Conservation (phyloP, 257 asterid genomes). For the Gentiana straminea region DNA sequence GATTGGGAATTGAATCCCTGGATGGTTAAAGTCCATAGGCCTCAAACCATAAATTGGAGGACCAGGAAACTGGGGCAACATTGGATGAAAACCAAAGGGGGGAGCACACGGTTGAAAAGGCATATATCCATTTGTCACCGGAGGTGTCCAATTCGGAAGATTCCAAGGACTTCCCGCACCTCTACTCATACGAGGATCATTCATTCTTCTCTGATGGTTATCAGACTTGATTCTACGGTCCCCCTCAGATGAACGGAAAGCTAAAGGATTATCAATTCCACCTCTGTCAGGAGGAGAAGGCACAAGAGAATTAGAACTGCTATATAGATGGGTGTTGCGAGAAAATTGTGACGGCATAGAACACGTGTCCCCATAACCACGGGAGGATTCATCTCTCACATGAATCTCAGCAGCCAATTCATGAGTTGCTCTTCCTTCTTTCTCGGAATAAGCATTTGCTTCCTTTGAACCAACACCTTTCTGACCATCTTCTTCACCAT, state of each 20-base stretch:
- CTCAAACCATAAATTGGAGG: conserved; percentile 72
- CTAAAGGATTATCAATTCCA: conserved; percentile 53
- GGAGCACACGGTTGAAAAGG: conserved; percentile 83
- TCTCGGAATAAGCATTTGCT: conserved; percentile 41
- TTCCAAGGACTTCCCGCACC: conserved; percentile 83
- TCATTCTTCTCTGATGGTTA: conserved; percentile 63
- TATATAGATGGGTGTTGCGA: conserved; percentile 43
- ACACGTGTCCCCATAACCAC: conserved; percentile 49
- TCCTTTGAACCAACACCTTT: conserved; percentile 71
- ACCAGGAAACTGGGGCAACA: conserved; percentile 76
- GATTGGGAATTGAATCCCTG: conserved; percentile 56
- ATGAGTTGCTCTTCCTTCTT: conserved; percentile 57
- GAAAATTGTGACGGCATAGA: conserved; percentile 72
- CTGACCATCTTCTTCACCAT: conserved; percentile 58
- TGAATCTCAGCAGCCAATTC: conserved; percentile 36
- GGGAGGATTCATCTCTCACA: conserved; percentile 56
- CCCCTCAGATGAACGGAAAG: conserved; percentile 54
- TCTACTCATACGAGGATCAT: conserved; percentile 71
- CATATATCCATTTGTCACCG: conserved; percentile 75
- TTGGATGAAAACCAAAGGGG: conserved; percentile 61
- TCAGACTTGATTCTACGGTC: conserved; percentile 61
- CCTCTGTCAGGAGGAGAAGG: conserved; percentile 62
- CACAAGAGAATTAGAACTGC: conserved; percentile 43
- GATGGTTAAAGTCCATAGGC: conserved; percentile 74
- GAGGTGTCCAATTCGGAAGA: conserved; percentile 85